A percentile compares a stretch with the other conserved stretches of the same genome.
phyloP scores from a whole-genome alignment of 371 early-diverging fungal species.

The Actinomortierella ambigua region DNA sequence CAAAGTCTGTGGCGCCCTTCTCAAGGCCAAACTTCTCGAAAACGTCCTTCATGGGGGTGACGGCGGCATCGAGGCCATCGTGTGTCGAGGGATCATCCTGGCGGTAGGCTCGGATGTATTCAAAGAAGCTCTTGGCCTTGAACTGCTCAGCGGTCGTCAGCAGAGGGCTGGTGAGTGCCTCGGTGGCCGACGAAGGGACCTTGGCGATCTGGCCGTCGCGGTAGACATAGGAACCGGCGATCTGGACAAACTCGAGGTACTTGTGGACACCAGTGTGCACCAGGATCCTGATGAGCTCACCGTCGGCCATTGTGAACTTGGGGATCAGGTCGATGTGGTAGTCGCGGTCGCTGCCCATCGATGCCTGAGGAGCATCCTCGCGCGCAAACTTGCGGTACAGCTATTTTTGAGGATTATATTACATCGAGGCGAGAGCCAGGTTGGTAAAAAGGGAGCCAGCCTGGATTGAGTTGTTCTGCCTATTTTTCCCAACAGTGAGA shows the following conservation, averaged over 20 bases:
- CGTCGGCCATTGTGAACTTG: slow-evolving; percentile 98
- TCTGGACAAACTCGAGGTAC: slow-evolving; percentile 95
- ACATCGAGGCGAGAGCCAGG: not conserved
- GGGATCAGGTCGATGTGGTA: slow-evolving; percentile 98
- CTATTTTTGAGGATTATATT: slow-evolving; percentile 46
- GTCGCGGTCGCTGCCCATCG: slow-evolving; percentile 86
- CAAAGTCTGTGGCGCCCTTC: slow-evolving; percentile 89
- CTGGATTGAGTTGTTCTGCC: no score
- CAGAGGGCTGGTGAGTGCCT: slow-evolving; percentile 85
- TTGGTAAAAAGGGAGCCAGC: no score
- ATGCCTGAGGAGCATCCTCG: slow-evolving; percentile 61
- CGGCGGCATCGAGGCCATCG: slow-evolving; percentile 75
- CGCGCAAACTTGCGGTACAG: slow-evolving; percentile 82
- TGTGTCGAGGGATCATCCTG: slow-evolving; percentile 78
- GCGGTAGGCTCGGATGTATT: slow-evolving; percentile 85
- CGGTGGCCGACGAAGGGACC: slow-evolving; percentile 90
- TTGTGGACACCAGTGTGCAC: slow-evolving; percentile 94
- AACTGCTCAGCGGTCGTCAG: slow-evolving; percentile 95
- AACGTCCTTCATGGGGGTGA: slow-evolving; percentile 81
- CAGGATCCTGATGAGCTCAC: slow-evolving; percentile 79
- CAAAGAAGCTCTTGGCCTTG: slow-evolving; percentile 92
- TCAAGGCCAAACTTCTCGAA: slow-evolving; percentile 92
- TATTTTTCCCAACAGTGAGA: no score
- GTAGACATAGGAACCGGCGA: slow-evolving; percentile 93
- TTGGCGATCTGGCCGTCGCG: slow-evolving; percentile 85